These are phyloP conservation scores for Hypocreales sp. DNA, from an alignment of 2,329 filamentous ascomycete genomes.

Conservation along the genomic window DNA sequence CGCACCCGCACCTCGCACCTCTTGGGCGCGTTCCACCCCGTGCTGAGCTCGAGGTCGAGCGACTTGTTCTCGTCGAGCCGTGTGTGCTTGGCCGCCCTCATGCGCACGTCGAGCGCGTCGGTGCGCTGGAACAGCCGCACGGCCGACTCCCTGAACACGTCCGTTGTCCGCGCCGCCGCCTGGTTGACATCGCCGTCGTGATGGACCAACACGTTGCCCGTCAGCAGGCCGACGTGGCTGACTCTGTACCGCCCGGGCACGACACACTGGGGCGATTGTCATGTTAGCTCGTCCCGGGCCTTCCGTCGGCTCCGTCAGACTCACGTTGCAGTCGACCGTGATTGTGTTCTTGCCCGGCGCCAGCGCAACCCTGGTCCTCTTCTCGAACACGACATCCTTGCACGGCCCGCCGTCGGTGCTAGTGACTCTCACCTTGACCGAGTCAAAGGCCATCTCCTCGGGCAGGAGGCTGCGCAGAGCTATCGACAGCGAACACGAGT, in stretches of 20 bases:
- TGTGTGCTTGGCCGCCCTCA: conserved; percentile 53
- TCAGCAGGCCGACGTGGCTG: conserved; percentile 51
- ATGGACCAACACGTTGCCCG: conserved; percentile 47
- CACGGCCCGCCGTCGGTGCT: conserved; percentile 36
- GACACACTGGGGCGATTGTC: conserved; percentile 36
- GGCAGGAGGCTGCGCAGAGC: conserved; percentile 56
- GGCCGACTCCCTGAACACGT: conserved; percentile 42
- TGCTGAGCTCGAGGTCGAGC: conserved; percentile 56
- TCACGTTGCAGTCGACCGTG: conserved; percentile 19
- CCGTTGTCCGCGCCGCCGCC: conserved; percentile 26
- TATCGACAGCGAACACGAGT: conserved; percentile 60
- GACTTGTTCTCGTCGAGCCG: conserved; percentile 67
- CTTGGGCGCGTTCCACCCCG: conserved; percentile 57
- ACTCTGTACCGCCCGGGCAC: conserved; percentile 62
- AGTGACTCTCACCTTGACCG: conserved; percentile 47
- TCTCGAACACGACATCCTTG: conserved; percentile 37
- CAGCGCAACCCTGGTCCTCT: conserved; percentile 11
- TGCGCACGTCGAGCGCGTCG: conserved; percentile 50
- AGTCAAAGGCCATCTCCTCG: conserved; percentile 52
- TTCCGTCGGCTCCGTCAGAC: conserved; percentile 16
- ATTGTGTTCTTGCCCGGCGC: conserved; percentile 33
- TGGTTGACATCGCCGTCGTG: conserved; percentile 44
- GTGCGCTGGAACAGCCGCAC: conserved; percentile 60
- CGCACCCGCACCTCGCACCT: conserved; percentile 45
- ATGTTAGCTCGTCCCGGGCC: no score